Percentiles rank a stretch among this genome's conserved stretches.
Conservation (phyloP, 2,329 filamentous ascomycete species). For the Trichoderma breve region DNA sequence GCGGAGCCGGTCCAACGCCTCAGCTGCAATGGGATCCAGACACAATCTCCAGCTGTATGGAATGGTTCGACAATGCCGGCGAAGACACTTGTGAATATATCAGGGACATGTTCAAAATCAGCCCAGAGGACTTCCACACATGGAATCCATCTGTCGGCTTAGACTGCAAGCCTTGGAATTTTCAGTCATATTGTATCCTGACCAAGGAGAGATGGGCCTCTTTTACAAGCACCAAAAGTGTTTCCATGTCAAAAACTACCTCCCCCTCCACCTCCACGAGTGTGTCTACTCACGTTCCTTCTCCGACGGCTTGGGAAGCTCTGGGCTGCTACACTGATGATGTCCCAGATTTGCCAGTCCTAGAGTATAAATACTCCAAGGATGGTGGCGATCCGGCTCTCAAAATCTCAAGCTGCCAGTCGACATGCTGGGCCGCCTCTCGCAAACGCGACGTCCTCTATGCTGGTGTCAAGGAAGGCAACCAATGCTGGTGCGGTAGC, state of each 20-base stretch:
- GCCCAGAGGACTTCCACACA: neutral
- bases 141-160: neutral
- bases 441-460: neutral
- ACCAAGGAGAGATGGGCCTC: neutral
- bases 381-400: constrained; percentile 2
- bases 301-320: neutral
- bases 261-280: neutral
- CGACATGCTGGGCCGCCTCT: neutral
- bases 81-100: neutral
- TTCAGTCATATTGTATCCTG: neutral
- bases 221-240: neutral
- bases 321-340: neutral
- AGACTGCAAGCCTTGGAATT: neutral
- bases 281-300: neutral
- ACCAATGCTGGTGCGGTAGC: neutral
- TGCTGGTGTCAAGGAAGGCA: neutral
- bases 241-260: neutral
- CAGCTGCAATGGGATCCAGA: neutral
- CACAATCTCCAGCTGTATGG: neutral
- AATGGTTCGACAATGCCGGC: neutral
- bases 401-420: neutral
- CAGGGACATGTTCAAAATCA: neutral
- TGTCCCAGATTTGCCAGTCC: neutral
- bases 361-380: constrained; percentile 24
- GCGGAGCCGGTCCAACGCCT: neutral